Conservation (phyloP, 139 green algal species). For the Haematococcus lacustris region DNA sequence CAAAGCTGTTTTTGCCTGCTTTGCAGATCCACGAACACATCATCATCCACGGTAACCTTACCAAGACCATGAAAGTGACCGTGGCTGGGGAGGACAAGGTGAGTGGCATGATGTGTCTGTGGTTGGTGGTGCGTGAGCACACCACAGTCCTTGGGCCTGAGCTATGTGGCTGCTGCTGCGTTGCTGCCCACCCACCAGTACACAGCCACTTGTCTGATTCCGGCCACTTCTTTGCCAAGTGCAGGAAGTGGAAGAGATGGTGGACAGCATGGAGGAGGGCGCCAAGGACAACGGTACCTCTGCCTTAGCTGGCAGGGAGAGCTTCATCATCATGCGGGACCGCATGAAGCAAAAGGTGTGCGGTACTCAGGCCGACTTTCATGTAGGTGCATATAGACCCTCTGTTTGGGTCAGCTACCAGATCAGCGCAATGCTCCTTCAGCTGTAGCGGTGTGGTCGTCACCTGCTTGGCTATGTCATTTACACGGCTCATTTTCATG, state of each 20-base stretch:
- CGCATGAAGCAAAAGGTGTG: not conserved
- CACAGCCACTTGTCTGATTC: no score
- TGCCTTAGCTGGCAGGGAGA: not conserved
- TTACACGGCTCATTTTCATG: no score
- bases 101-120: no score
- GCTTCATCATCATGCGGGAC: not conserved
- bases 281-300: not conserved
- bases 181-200: no score
- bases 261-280: slow-evolving; percentile 8
- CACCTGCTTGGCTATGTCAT: no score
- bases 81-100: slow-evolving; percentile 39
- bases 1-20: not conserved
- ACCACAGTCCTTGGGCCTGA: no score
- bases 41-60: slow-evolving; percentile 45
- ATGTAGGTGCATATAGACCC: no score
- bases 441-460: no score
- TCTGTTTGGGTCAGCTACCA: no score
- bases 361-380: slow-evolving; percentile 23
- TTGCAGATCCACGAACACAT: slow-evolving; percentile 45
- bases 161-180: no score
- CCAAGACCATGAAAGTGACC: slow-evolving; percentile 36
- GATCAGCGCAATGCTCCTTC: no score
- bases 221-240: slow-evolving; percentile 32
- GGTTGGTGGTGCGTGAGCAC: no score
- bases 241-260: slow-evolving; percentile 36